Conservation (phyloP, 192 early-diverging fungal genomes). For the Kickxella alabastrina region DNA sequence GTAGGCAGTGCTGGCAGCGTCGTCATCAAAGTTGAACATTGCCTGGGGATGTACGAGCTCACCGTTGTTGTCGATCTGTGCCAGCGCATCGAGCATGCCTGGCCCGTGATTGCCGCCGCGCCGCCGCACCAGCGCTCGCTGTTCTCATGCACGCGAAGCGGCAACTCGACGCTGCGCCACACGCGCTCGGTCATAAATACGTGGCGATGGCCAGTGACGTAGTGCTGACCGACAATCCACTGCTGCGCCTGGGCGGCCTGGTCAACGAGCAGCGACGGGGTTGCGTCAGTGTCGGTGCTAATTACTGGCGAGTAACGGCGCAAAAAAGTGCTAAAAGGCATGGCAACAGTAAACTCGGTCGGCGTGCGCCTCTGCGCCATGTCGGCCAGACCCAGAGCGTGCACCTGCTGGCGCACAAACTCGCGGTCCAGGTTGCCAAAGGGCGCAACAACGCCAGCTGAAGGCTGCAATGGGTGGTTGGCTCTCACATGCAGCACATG, state of each 20-base stretch:
- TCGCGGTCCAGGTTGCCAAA: slow-evolving; percentile 43
- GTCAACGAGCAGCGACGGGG: slow-evolving; percentile 15
- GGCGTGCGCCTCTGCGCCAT: slow-evolving; percentile 62
- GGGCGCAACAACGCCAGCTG: slow-evolving; percentile 41
- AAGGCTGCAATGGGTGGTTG: slow-evolving; percentile 45
- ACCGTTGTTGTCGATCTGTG: slow-evolving; percentile 26
- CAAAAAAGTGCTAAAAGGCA: slow-evolving; percentile 70
- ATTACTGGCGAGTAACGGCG: slow-evolving; percentile 64
- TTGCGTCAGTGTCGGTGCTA: background rate
- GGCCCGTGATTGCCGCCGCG: slow-evolving; percentile 23
- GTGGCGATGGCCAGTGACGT: slow-evolving; percentile 53
- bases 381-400: slow-evolving; percentile 65
- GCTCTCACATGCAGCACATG: slow-evolving; percentile 77
- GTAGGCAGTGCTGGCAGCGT: slow-evolving; percentile 26
- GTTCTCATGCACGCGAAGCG: slow-evolving; percentile 58
- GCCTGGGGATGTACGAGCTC: slow-evolving; percentile 29
- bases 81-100: slow-evolving; percentile 31
- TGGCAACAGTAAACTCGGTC: slow-evolving; percentile 66
- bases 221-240: slow-evolving; percentile 51
- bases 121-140: slow-evolving; percentile 37
- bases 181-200: slow-evolving; percentile 62
- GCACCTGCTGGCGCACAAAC: slow-evolving; percentile 66
- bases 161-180: slow-evolving; percentile 65
- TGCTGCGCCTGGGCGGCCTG: slow-evolving; percentile 38
- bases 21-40: slow-evolving; percentile 15